Base-by-base conservation (phyloP, 257 asterid species). In the Pogostemon cablin region DNA sequence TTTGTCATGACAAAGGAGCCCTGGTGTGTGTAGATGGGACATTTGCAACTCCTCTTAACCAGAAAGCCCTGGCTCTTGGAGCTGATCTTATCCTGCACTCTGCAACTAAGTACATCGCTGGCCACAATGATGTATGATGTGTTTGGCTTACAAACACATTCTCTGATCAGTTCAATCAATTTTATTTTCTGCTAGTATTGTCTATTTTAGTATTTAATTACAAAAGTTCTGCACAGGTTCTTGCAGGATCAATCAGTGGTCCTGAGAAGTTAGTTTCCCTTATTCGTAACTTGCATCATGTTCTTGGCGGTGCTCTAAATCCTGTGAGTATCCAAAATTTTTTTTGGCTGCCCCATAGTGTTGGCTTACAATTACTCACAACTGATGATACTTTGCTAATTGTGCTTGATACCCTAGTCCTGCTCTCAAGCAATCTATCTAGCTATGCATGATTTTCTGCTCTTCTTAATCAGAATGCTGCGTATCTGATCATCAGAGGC, bases 41-140 rank as follows among this genome's bases (percentile, higher is more conserved):
- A 37, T 90, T 92, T 75, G 98, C 98, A 25, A 88, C 98, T 63
- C 96, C 98, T 71, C 80, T 92, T 60, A 92, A 92, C 87, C 98
- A 92, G 88, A 90, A 90, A 84, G 95, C 92, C 62, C 82, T 92
- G 80, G 90, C 98, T 69, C 86, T 90, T 55, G 98, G 98, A 34
- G 98, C 96, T 80, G 98, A 92, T 85, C 75, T 92, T 65, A 88
- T 92, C 66, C 53, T 92, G 62, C 98, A 92, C 84, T 92, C 98
- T 71, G 92, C 92, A 65, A 92, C 98, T 53, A 92, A 92, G 70
- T 92, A 75, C 74, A 87, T 92, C 69, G 98, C 84, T 11, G 98
- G 98, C 59, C 98, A 92, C 67, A 90, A 92, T 81, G 98, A 92
- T 81, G 98, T 92, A 86, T 37, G 93, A 64, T 50, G 49, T 11